Evolutionary conservation across 495 filamentous ascomycete species (phyloP).

Genomic region (Hypoxylon intermedium): DNA sequence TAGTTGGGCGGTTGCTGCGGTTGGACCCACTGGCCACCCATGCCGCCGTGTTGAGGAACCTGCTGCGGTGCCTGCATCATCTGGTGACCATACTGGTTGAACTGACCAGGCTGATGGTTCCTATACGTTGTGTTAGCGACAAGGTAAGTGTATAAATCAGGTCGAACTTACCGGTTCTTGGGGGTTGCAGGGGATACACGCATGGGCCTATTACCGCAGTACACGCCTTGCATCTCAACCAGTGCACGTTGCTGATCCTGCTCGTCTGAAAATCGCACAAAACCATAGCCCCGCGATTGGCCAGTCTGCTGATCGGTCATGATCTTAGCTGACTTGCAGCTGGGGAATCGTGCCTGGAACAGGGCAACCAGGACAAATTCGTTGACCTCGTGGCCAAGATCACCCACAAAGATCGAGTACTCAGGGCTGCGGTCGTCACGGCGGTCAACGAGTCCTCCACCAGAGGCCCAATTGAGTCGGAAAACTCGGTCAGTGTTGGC

Average conservation of each 20-base stretch:
- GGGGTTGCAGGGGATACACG: slow-evolving; percentile 97
- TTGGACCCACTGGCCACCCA: slow-evolving; percentile 50
- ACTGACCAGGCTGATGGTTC: slow-evolving; percentile 41
- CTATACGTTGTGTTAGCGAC: slow-evolving; percentile 27
- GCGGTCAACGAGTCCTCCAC: slow-evolving; percentile 92
- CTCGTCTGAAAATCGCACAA: slow-evolving; percentile 96
- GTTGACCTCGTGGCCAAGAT: slow-evolving; percentile 97
- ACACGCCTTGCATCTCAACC: slow-evolving; percentile 98
- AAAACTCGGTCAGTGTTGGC: slow-evolving; percentile 94
- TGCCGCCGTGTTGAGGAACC: slow-evolving; percentile 45
- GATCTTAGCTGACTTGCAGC: slow-evolving; percentile 99
- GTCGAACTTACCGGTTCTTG: slow-evolving; percentile 67
- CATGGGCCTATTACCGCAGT: slow-evolving; percentile 99
- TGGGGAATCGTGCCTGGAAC: slow-evolving; percentile 94
- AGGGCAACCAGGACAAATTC: slow-evolving; percentile 97
- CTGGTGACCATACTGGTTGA: slow-evolving; percentile 53
- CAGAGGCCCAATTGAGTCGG: slow-evolving; percentile 99
- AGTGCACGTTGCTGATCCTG: slow-evolving; percentile 93
- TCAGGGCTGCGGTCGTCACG: slow-evolving; percentile 96
- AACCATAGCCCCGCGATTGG: slow-evolving; percentile 97
- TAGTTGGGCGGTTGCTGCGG: slow-evolving; percentile 59
- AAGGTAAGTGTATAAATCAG: not conserved
- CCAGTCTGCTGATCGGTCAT: slow-evolving; percentile 99
- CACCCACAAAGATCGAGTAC: slow-evolving; percentile 96
- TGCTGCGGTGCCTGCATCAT: slow-evolving; percentile 48